Base-by-base conservation (phyloP, 345 rosid species). In the Salix koriyanagi region DNA sequence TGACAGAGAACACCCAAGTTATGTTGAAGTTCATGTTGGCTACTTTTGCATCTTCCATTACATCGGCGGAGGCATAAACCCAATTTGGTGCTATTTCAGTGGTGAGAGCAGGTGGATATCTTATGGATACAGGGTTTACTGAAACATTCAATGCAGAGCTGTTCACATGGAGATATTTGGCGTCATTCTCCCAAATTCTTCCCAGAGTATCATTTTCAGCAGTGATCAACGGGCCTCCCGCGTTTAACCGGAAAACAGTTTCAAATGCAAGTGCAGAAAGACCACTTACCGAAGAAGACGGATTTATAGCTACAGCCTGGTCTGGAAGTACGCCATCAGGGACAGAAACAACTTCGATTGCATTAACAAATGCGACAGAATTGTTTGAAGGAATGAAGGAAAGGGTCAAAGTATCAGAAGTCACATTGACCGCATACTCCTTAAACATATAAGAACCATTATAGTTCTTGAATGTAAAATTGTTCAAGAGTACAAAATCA, bases 211-310 rank as follows among this genome's bases (percentile, higher is more conserved):
- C 99, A 79, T 96, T 94, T 83, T 89, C 85, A 46, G 94, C 80
- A 26, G 98, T 88, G 85, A 96, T 81, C 84, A 92, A 65, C 0
- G 99, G 98, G 77, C 99, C 99, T 39, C 97, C 99, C 91, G 90
- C 85, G 86, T 94, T 96, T 46, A 96, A 74, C 75, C 99, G 88
- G 83, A 92, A 94, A 75, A 96, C 92, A 16, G 98, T 94, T 79
- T 96, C 97, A 70, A 88, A 80, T 21, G 97, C 98, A 50, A 84
- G 85, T 52, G 75, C 86, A 50, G 95, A 91, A 73, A 96, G 91
- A 75, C 98, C 97, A 48, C 65, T 79, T 52, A 91, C 73, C 25
- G 92, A 81, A 18, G 81, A 58, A 21, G 93, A 80, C 25, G 97
- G 97, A 80, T 89, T 86, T 16, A 94, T 46, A 74, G 90, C 81